These are phyloP conservation scores for Boehmeria nivea DNA, from an alignment of 306 rosid species.

Conservation along the genomic window DNA sequence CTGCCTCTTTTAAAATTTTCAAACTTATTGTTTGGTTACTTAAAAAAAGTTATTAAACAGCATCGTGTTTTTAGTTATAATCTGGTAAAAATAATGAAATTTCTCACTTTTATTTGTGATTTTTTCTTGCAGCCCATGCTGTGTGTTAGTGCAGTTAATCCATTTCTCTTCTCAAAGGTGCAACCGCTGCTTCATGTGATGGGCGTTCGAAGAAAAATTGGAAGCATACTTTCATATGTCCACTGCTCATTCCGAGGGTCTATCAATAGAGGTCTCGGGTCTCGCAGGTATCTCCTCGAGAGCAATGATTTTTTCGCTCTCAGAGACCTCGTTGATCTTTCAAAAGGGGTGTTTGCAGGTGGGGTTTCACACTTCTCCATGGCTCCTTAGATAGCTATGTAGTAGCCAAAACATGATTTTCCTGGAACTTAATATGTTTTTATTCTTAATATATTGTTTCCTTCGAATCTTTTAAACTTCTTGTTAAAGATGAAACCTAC, in stretches of 20 bases:
- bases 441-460: neutral
- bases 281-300: constrained; percentile 81
- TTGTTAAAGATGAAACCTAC: neutral
- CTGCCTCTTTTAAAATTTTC: constrained; percentile 18
- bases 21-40: too few relatives aligned
- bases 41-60: neutral
- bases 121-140: constrained; percentile 96
- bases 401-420: neutral
- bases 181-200: constrained; percentile 80
- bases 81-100: neutral
- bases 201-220: constrained; percentile 81
- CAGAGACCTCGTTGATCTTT: constrained; percentile 95
- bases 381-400: constrained; percentile 10
- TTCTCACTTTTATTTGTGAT: constrained; percentile 18
- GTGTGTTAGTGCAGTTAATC: constrained; percentile 97
- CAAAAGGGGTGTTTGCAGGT: constrained; percentile 98
- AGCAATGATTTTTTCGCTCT: constrained; percentile 94
- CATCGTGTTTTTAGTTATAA: neutral
- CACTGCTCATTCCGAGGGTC: constrained; percentile 81
- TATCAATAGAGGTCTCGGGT: constrained; percentile 77
- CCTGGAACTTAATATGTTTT: neutral
- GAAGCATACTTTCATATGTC: constrained; percentile 73
- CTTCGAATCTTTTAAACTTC: too few relatives aligned
- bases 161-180: constrained; percentile 91
- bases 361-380: constrained; percentile 27